Evolutionary conservation across 352 stramenopile genomes (phyloP), one percentile per base, ranked within the genome.

Genomic region (Phytophthora meadii): DNA sequence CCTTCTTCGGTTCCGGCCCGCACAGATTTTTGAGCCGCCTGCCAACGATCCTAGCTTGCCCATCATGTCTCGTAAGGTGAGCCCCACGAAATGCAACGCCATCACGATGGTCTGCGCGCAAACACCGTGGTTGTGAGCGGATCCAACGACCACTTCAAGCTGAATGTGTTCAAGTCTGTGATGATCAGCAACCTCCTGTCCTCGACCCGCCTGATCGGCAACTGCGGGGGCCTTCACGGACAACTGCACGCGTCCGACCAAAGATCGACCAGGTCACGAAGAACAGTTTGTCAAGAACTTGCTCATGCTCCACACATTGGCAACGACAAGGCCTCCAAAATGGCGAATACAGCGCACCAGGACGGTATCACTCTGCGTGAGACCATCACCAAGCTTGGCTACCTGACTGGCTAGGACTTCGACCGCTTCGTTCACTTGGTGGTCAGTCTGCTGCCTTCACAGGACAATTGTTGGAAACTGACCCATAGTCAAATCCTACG

Each of bases 81-180:
- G 90, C 66, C 82, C 82, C 14, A 98, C 94, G 28, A 93, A 98
- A 75, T 98, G 92, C 74, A 96, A 99, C 68, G 94, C 96, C 22
- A 79, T 99, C 22, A 99, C 96, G 24, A 99, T 99, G 96, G 95
- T 98, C 36, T 98, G 92, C 68, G 94, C 94, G 46, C 82, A 92
- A 86, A 94, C 2, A 80, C 95, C 22, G 91, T 99, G 64, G 96
- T 93, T 1, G 72, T 99, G 14, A 93, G 91, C 54, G 95, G 95
- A 34, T 88, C 88, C 41, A 96, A 99, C 72, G 97, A 96, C 63
- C 95, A 98, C 60, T 99, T 99, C 70, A 94, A 99, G 77, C 82
- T 99, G 19, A 99, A 99, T 73, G 95, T 99, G 32, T 99, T 99
- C 81, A 99, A 99, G 77, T 96, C 97, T 12, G 88, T 99, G 44